Conservation (phyloP, 169 alveolate species). For the Blepharisma undulans region DNA sequence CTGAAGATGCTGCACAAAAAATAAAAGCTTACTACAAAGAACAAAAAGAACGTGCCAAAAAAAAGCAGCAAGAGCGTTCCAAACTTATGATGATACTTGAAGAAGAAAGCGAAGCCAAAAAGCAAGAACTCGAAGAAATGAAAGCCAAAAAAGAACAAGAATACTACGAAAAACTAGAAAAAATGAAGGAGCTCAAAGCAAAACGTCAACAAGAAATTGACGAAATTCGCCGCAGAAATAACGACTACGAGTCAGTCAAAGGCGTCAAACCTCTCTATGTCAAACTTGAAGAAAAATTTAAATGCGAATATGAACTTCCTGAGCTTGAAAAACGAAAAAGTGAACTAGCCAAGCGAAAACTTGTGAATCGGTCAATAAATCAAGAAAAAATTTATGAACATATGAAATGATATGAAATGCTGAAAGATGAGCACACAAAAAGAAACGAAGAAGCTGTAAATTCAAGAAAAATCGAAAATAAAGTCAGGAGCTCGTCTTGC, state of each 20-base stretch:
- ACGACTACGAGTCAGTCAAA: not conserved
- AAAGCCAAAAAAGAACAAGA: not conserved
- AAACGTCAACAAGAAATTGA: not conserved
- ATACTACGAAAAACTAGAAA: not conserved
- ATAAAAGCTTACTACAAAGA: not conserved
- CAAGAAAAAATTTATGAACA: not conserved
- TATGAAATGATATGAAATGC: not conserved
- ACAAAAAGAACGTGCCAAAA: not conserved
- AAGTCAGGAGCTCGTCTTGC: not conserved
- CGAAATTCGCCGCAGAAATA: not conserved
- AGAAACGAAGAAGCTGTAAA: not conserved
- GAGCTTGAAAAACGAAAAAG: slow-evolving; percentile 8
- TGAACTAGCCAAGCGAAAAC: not conserved
- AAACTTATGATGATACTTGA: not conserved
- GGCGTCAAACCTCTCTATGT: not conserved
- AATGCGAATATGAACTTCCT: not conserved
- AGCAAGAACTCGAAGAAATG: not conserved
- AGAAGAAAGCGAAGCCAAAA: not conserved
- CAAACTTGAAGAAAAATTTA: slow-evolving; percentile 23
- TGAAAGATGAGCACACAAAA: not conserved
- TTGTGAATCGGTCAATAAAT: not conserved
- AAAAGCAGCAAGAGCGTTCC: not conserved
- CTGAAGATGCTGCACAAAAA: slow-evolving; percentile 9
- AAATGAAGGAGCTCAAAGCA: not conserved
- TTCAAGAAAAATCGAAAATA: not conserved